Conservation (phyloP, 345 rosid genomes). For the Gossypium arboreum region DNA sequence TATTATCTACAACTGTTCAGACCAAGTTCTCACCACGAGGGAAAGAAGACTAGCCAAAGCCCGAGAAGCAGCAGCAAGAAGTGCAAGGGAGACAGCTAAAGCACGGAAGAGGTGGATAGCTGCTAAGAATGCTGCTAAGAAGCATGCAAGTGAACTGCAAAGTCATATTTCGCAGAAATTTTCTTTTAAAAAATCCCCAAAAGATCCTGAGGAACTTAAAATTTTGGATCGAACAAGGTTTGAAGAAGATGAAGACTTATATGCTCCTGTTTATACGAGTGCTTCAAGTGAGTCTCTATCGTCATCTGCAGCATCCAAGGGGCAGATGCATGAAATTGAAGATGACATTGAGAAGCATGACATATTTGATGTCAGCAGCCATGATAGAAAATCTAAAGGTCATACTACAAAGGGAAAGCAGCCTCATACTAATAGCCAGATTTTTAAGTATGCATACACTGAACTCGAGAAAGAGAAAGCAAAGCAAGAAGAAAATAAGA, state of each 20-base stretch:
- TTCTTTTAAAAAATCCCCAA: slow-evolving; percentile 40
- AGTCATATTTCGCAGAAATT: slow-evolving; percentile 55
- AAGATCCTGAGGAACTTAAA: slow-evolving; percentile 33
- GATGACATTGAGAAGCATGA: slow-evolving; percentile 29
- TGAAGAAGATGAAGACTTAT: slow-evolving; percentile 38
- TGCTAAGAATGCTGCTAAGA: slow-evolving; percentile 66
- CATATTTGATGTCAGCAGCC: slow-evolving; percentile 25
- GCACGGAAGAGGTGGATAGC: slow-evolving; percentile 77
- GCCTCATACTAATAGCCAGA: slow-evolving; percentile 57
- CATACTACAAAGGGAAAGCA: slow-evolving; percentile 36
- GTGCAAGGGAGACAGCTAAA: slow-evolving; percentile 59
- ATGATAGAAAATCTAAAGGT: slow-evolving; percentile 33
- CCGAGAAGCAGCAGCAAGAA: slow-evolving; percentile 82
- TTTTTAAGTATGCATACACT: slow-evolving; percentile 71
- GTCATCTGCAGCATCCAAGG: slow-evolving; percentile 24
- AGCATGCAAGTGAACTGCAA: slow-evolving; percentile 64
- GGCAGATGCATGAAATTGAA: slow-evolving; percentile 48
- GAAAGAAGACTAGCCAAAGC: slow-evolving; percentile 75
- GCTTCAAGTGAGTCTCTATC: slow-evolving; percentile 26
- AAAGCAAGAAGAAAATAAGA: slow-evolving; percentile 42
- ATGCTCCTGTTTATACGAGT: slow-evolving; percentile 29
- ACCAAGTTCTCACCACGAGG: slow-evolving; percentile 70
- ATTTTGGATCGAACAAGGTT: slow-evolving; percentile 40
- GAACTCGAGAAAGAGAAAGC: slow-evolving; percentile 87
- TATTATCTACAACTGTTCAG: slow-evolving; percentile 84